Base-by-base conservation (phyloP, 805 yeast species). In the Kodamaea hsintzibuensis region DNA sequence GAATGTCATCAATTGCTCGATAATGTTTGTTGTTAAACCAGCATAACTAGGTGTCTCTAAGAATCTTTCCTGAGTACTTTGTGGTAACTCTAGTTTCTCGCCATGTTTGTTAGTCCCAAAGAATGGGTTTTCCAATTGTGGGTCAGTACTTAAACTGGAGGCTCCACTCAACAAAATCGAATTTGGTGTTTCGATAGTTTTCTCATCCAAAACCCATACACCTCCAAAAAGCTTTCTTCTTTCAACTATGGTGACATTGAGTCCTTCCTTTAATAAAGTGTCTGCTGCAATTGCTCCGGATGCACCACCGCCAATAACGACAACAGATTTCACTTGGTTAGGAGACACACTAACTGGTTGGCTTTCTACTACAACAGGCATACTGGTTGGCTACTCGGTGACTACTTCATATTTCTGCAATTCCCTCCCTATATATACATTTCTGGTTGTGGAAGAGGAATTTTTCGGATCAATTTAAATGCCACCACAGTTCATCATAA, bases 241-340 rank as follows among this genome's bases (percentile, higher is more conserved):
- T 56, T 79, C 83, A 57, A 70, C 78, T 1, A 79, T 58, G 1
- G 68, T 68, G 42, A 79, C 69, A 17, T 63, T 61, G 3, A 51
- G 53, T 2, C 59, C 54, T 53, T 78, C 80, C 49, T 70, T 62
- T 3, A 76, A 57, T 10, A 79, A 58, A 0, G 72, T 44, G 46
- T 78, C 81, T 7, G 78, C 62, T 0, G 72, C 63, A 46, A 79
- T 70, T 18, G 79, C 73, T 5, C 82, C 83, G 3, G 79, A 72
- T 5, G 83, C 81, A 12, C 83, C 83, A n/a, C 79, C 82, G 4
- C 83, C 82, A 33, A 79, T 76, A 30, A 79, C 68, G 16, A 80
- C 82, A 7, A 78, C 60, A 4, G 67, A 60, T 48, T 61, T 62
- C 18, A 68, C 62, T 19, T 55, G 60, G 19, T 38, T 27, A 17